phyloP scores from a whole-genome alignment of 2,329 filamentous ascomycete species.

The Dothiorella sarmentorum region DNA sequence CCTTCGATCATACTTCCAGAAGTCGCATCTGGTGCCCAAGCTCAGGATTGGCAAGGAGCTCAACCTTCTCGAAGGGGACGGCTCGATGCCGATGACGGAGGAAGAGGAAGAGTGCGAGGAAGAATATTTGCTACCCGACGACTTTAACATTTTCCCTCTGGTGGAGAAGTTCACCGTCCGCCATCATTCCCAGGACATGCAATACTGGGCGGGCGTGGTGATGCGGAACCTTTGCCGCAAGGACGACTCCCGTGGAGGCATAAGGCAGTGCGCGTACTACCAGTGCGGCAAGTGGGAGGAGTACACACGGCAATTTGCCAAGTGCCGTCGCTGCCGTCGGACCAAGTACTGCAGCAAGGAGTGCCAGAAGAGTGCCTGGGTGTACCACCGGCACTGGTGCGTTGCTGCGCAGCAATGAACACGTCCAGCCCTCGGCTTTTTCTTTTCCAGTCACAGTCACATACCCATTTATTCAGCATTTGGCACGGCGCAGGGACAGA shows the following conservation, averaged over 20 bases:
- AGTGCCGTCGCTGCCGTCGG: constrained; percentile 89
- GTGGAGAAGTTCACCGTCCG: constrained; percentile 98
- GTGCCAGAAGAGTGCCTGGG: constrained; percentile 98
- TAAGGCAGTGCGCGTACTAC: constrained; percentile 96
- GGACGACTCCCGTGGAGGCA: constrained; percentile 89
- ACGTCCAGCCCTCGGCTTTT: constrained; percentile 7
- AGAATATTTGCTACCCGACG: constrained; percentile 87
- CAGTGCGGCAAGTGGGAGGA: constrained; percentile 99
- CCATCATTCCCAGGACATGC: constrained; percentile 95
- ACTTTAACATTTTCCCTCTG: constrained; percentile 97
- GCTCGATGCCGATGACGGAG: constrained; percentile 37
- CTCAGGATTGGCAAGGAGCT: constrained; percentile 82
- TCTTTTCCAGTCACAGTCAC: constrained; percentile 17
- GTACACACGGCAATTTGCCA: constrained; percentile 93
- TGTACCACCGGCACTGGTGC: constrained; percentile 97
- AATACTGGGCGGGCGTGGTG: constrained; percentile 98
- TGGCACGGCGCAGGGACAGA: constrained; percentile 38
- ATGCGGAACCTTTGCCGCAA: constrained; percentile 99
- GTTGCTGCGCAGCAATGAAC: constrained; percentile 59
- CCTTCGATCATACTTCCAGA: constrained; percentile 89
- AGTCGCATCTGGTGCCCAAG: constrained; percentile 86
- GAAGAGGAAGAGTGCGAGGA: constrained; percentile 68
- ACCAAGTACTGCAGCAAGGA: constrained; percentile 99
- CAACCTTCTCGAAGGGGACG: constrained; percentile 69
- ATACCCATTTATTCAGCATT: constrained; percentile 37